Evolutionary conservation across 108 stramenopile genomes (phyloP), one percentile per base, ranked within the genome.

Genomic region (Pseudonitzschia delicatissima): DNA sequence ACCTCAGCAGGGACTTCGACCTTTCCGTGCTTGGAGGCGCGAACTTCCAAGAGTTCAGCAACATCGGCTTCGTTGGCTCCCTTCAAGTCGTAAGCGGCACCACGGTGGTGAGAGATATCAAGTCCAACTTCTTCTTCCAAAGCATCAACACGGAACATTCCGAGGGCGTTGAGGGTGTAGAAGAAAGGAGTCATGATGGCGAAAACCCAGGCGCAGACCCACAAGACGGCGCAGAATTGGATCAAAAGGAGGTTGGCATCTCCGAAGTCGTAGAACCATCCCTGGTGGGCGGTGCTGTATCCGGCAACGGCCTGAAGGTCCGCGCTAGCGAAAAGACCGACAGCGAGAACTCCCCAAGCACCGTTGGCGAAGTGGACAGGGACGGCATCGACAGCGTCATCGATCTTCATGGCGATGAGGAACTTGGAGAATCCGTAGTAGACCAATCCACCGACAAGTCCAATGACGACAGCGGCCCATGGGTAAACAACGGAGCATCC

Each of bases 301-400:
- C 71, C 71, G 32, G 77, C 82, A 73, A 62, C 77, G 57, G 42
- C 78, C 73, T 75, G 72, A 72, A 64, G 52, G 36, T 57, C 52
- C 18, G 39, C 29, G 17, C 77, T 69, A 61, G 85, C 77, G 63
- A 95, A 92, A 35, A 92, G 65, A 25, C 87, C 92, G 17, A 82
- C 72, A 40, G 83, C 84, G 40, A 95, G 31, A 44, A 85, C 57
- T 37, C 94, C 94, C 94, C 94, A 95, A 57, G 78, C 66, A 13
- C 94, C 94, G 59, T 81, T 81, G 64, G 77, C 86, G 44, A 89
- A 78, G 73, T 95, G 94, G n/a, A 95, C 94, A 45, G 94, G 90
- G n/a, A 86, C 59, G 82, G 91, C 78, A 88, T 84, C 83, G 64
- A 98, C 95, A 35, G 95, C 92, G 58, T 98, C 96, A 74, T 98